Evolutionary conservation across 2,329 filamentous ascomycete genomes (phyloP).

Genomic region (Curvularia eragrostidis): DNA sequence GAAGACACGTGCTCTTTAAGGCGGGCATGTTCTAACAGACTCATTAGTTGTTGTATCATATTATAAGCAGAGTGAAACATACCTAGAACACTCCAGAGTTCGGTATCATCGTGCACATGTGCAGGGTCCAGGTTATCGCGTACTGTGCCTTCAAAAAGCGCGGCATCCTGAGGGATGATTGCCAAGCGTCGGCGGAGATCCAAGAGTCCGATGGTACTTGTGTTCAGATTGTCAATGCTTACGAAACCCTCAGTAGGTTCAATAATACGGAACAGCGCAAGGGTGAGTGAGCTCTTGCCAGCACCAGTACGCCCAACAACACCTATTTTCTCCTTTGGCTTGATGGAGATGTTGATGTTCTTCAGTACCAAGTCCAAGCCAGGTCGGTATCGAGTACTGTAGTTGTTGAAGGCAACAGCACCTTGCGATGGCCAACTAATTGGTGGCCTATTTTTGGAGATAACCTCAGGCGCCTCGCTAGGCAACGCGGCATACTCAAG

Average conservation of each 20-base stretch:
- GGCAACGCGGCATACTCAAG: conserved; percentile 92
- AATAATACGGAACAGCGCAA: conserved; percentile 94
- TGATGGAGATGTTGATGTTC: conserved; percentile 89
- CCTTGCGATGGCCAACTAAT: conserved; percentile 92
- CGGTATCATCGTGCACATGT: conserved; percentile 94
- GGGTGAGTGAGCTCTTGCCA: conserved; percentile 91
- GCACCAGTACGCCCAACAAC: conserved; percentile 96
- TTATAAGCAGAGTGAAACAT: conserved; percentile 46
- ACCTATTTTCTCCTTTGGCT: conserved; percentile 96
- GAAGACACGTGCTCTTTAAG: conserved; percentile 86
- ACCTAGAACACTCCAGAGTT: conserved; percentile 95
- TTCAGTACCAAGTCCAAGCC: conserved; percentile 92
- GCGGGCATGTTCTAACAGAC: conserved; percentile 78
- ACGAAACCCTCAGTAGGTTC: conserved; percentile 84
- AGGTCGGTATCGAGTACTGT: conserved; percentile 89
- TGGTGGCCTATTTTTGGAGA: conserved; percentile 83
- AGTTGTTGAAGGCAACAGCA: conserved; percentile 88
- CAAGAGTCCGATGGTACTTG: conserved; percentile 85
- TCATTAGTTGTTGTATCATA: conserved; percentile 25
- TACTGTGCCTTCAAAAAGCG: conserved; percentile 90
- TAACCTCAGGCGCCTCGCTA: conserved; percentile 92
- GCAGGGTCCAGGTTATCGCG: conserved; percentile 95
- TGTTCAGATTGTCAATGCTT: conserved; percentile 87
- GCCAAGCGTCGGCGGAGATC: conserved; percentile 88
- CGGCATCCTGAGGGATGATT: conserved; percentile 97